Evolutionary conservation across 495 filamentous ascomycete genomes (phyloP).

Genomic region (Corynascus novoguineensis): DNA sequence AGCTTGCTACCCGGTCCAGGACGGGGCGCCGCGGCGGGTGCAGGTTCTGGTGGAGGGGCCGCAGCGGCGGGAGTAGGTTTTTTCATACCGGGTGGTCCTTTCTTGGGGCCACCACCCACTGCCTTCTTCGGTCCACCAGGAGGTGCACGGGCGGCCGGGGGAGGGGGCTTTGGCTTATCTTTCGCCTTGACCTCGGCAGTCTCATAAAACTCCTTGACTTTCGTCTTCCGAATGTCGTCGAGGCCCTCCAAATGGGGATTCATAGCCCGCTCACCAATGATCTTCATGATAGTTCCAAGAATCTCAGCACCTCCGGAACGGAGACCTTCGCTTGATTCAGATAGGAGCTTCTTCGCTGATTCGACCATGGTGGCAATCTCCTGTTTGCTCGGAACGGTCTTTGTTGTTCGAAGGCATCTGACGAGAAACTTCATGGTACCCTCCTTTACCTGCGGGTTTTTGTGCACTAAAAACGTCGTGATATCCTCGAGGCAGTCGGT

Average conservation of each 20-base stretch:
- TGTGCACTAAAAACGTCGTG: slow-evolving; percentile 76
- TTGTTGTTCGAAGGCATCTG: slow-evolving; percentile 76
- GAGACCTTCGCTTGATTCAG: slow-evolving; percentile 78
- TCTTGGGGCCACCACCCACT: slow-evolving; percentile 41
- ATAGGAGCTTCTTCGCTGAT: slow-evolving; percentile 76
- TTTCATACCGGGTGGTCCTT: slow-evolving; percentile 34
- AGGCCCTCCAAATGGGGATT: slow-evolving; percentile 88
- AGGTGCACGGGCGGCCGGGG: slow-evolving; percentile 53
- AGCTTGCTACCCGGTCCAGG: slow-evolving; percentile 57
- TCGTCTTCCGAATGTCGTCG: slow-evolving; percentile 92
- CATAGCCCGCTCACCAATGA: slow-evolving; percentile 96
- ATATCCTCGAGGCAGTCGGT: slow-evolving; percentile 86
- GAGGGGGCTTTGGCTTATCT: slow-evolving; percentile 84
- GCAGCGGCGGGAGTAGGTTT: slow-evolving; percentile 41
- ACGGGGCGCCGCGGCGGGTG: slow-evolving; percentile 51
- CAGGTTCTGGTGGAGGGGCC: slow-evolving; percentile 41
- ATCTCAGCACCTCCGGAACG: slow-evolving; percentile 86
- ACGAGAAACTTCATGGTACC: slow-evolving; percentile 88
- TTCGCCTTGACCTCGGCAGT: slow-evolving; percentile 93
- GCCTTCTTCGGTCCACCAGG: slow-evolving; percentile 46
- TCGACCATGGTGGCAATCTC: slow-evolving; percentile 85
- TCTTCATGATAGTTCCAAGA: slow-evolving; percentile 95
- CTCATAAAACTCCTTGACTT: slow-evolving; percentile 93
- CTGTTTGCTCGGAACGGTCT: slow-evolving; percentile 72
- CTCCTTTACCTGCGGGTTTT: slow-evolving; percentile 96